phyloP scores from a whole-genome alignment of 257 asterid genomes.

The Gardenia jasminoides region DNA sequence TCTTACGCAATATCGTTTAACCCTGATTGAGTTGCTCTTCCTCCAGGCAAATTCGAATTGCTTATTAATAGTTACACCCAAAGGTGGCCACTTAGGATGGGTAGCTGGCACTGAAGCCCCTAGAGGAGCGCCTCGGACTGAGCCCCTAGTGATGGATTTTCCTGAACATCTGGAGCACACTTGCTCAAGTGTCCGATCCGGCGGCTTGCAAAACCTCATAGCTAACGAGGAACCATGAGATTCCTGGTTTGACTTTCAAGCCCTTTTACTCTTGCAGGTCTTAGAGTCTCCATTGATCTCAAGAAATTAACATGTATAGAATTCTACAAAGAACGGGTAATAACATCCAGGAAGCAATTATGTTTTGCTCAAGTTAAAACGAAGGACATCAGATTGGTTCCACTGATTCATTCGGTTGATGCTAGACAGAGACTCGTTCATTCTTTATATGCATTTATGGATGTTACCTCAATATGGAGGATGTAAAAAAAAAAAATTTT shows the following conservation, averaged over 20 bases:
- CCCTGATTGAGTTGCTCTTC: constrained; percentile 10
- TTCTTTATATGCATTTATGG: neutral
- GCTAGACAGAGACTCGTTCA: too few species aligned
- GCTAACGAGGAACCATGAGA: constrained; percentile 2
- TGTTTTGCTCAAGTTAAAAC: neutral
- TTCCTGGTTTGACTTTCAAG: too few species aligned
- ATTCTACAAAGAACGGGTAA: neutral
- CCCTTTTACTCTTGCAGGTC: too few species aligned
- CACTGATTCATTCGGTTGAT: neutral
- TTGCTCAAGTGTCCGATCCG: constrained; percentile 21
- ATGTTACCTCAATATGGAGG: neutral
- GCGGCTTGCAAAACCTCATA: neutral
- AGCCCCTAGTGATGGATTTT: constrained; percentile 86
- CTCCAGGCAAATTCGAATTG: constrained; percentile 78
- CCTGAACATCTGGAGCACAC: constrained; percentile 56
- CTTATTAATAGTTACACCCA: constrained; percentile 79
- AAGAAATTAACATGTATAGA: neutral
- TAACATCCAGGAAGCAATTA: too few species aligned
- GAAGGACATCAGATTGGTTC: neutral
- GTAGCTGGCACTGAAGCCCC: constrained; percentile 89
- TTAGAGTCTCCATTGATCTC: too few species aligned
- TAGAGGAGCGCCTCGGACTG: constrained; percentile 91
- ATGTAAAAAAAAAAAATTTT: neutral
- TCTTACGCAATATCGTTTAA: constrained; percentile 13
- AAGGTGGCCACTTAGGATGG: constrained; percentile 99